phyloP scores from a whole-genome alignment of 2,329 filamentous ascomycete genomes.

The Fonsecaea pugnacius region DNA sequence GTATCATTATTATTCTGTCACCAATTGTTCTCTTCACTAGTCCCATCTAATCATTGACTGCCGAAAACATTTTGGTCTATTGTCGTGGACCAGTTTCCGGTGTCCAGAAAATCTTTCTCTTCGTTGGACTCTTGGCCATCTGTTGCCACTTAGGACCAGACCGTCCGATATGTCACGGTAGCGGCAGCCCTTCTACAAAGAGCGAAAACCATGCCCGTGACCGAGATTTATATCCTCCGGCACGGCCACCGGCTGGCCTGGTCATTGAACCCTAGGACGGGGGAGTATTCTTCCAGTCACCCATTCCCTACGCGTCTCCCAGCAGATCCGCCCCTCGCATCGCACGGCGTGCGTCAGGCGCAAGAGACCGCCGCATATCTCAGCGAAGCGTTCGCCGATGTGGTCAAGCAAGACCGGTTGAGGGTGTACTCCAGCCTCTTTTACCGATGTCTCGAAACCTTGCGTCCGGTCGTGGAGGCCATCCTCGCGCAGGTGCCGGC shows the following conservation, averaged over 20 bases:
- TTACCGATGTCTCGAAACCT: conserved; percentile 85
- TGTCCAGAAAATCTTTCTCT: background rate
- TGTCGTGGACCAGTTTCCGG: background rate
- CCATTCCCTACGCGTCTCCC: conserved; percentile 84
- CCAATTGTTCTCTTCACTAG: background rate
- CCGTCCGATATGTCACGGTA: background rate
- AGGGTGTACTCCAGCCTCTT: conserved; percentile 79
- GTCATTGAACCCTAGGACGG: conserved; percentile 79
- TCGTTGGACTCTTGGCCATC: background rate
- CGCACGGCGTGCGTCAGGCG: conserved; percentile 83
- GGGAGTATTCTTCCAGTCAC: conserved; percentile 73
- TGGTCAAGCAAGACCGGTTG: conserved; percentile 62
- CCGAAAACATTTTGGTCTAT: background rate
- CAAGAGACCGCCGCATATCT: conserved; percentile 73
- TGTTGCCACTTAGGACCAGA: background rate
- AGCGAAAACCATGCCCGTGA: conserved; percentile 35
- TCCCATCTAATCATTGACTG: background rate
- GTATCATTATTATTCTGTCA: background rate
- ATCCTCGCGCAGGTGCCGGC: conserved; percentile 38
- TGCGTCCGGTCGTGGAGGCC: conserved; percentile 64
- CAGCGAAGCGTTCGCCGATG: conserved; percentile 60
- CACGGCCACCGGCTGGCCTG: conserved; percentile 78
- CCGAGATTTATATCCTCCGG: conserved; percentile 37
- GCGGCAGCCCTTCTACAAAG: background rate
- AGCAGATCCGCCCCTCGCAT: conserved; percentile 83